Percentiles rank a stretch among this genome's conserved stretches.
Evolutionary conservation across 2,329 filamentous ascomycete genomes (phyloP).

Genomic region (Fusarium coffeatum): DNA sequence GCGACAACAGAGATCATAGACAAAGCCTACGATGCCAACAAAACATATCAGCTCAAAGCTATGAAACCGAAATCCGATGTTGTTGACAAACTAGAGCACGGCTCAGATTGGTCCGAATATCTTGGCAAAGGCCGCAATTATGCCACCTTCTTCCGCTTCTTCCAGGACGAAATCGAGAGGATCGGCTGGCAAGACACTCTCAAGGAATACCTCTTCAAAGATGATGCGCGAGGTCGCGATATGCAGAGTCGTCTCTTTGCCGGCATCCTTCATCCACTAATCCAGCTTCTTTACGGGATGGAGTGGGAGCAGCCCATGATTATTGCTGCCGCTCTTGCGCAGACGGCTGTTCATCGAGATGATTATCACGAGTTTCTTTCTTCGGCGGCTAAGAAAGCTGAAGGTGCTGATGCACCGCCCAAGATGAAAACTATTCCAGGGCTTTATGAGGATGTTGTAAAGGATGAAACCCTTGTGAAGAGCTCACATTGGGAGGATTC

Average conservation of each 20-base stretch:
- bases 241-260: conserved; percentile 76
- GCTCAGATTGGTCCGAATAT: conserved; percentile 66
- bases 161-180: conserved; percentile 75
- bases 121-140: conserved; percentile 75
- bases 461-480: conserved; percentile 65
- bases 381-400: conserved; percentile 57
- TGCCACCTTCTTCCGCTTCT: conserved; percentile 80
- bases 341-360: conserved; percentile 75
- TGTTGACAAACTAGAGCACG: conserved; percentile 64
- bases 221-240: conserved; percentile 72
- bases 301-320: conserved; percentile 86
- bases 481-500: conserved; percentile 62
- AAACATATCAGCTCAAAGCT: conserved; percentile 71
- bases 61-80: conserved; percentile 60
- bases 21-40: conserved; percentile 73
- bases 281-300: conserved; percentile 86
- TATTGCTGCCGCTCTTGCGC: conserved; percentile 82
- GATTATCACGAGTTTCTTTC: conserved; percentile 67
- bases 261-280: conserved; percentile 70
- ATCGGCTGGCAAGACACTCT: conserved; percentile 71
- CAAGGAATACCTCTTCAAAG: conserved; percentile 75
- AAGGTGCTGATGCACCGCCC: conserved; percentile 9
- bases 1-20: conserved; percentile 71
- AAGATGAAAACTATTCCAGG: conserved; percentile 54
- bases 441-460: conserved; percentile 69